Conservation (phyloP, 805 yeast species). For the Sugiyamaella smithiae region DNA sequence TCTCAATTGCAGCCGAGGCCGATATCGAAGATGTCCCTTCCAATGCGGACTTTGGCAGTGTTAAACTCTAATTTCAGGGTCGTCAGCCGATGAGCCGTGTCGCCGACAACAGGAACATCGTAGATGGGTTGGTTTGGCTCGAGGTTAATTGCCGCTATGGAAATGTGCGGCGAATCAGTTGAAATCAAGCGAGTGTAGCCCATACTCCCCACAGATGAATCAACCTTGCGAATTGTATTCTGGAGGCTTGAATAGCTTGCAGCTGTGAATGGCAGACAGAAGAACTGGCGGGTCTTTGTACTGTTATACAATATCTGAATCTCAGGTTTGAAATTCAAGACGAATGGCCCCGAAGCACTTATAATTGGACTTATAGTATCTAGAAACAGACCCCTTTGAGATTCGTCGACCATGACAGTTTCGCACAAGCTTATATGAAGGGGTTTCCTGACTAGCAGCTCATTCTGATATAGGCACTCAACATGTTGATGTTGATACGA, state of each 20-base stretch:
- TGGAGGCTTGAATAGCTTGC: not conserved
- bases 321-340: not conserved
- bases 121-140: too few species aligned
- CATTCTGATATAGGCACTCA: slow-evolving; percentile 22
- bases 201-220: not conserved
- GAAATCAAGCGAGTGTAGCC: not conserved
- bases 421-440: slow-evolving; percentile 30
- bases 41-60: slow-evolving; percentile 16
- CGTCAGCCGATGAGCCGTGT: too few species aligned
- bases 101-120: too few species aligned
- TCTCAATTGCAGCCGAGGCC: too few species aligned
- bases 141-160: slow-evolving; percentile 9
- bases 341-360: not conserved
- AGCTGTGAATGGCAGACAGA: not conserved
- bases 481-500: not conserved
- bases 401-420: slow-evolving; percentile 26
- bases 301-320: slow-evolving; percentile 3
- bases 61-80: not conserved
- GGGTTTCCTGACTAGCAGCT: slow-evolving; percentile 25
- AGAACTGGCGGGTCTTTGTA: slow-evolving; percentile 5
- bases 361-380: not conserved
- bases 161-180: slow-evolving; percentile 9
- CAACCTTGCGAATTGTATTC: not conserved
- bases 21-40: too few species aligned
- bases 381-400: slow-evolving; percentile 13